phyloP scores from a whole-genome alignment of 2,329 filamentous ascomycete species.

The Diaporthe citriasiana region DNA sequence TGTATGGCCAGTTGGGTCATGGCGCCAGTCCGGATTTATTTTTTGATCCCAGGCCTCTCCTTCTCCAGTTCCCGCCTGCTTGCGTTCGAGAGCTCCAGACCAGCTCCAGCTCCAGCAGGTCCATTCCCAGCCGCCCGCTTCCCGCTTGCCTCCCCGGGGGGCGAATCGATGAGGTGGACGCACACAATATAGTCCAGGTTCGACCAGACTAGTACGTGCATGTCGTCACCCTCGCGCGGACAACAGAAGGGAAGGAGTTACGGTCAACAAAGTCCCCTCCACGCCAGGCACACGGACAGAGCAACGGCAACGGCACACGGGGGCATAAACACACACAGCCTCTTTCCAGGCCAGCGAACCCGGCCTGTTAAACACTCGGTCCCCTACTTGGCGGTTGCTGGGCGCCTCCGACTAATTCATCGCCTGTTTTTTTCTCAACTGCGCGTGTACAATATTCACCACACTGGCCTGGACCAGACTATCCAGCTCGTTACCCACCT shows the following conservation, averaged over 20 bases:
- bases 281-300: not conserved
- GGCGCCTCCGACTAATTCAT: conserved; percentile 28
- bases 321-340: conserved; percentile 20
- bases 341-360: conserved; percentile 4
- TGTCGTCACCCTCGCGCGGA: conserved; percentile 28
- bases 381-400: conserved; percentile 20
- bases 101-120: conserved; percentile 29
- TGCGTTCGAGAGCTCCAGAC: conserved; percentile 14
- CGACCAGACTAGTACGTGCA: conserved; percentile 16
- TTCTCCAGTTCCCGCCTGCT: conserved; percentile 29
- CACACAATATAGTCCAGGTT: conserved; percentile 4
- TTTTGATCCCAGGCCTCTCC: conserved; percentile 40
- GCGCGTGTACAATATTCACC: conserved; percentile 21
- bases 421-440: conserved; percentile 15
- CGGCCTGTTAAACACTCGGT: conserved; percentile 9
- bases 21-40: conserved; percentile 39
- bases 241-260: conserved; percentile 12
- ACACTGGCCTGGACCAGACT: conserved; percentile 11
- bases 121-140: conserved; percentile 28
- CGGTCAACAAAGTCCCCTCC: conserved; percentile 18
- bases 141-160: conserved; percentile 20
- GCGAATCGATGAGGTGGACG: conserved; percentile 28
- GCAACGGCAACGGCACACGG: not conserved
- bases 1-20: conserved; percentile 29
- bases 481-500: not conserved